Base-by-base conservation (phyloP, 164 flowering plant species). In the Piper longum region DNA sequence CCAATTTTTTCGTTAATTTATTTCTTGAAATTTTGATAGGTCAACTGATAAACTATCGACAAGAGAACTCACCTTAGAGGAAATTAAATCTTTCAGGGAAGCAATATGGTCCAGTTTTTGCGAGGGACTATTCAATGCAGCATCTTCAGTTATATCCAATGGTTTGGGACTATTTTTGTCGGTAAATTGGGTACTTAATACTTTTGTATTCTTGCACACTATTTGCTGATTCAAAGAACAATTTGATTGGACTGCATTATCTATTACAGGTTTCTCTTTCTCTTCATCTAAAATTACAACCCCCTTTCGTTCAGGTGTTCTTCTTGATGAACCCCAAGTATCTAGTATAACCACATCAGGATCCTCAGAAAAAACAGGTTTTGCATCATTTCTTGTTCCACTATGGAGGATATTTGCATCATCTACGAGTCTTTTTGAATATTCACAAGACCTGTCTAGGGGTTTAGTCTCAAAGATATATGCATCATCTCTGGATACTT, bases 221-320 rank as follows among this genome's bases (percentile, higher is more conserved):
- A 36, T 63, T 55, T 65, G 59, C 41, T 39, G 64, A 67, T 61
- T 71, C 62, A 65, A 62, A 36, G 42, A 17, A 62, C 1, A 3
- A 8, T 51, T 68, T 8, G 77, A 69, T 41, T 14, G 16, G 52
- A 52, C 62, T 19, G 52, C 60, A 60, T 63, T 60, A 43, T 44
- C 57, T 13, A 67, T 48, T 9, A 43, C 57, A 4, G 75, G 62
- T 66, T 69, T 64, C 60, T 86, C 89, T 14, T 55, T 60, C 65
- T 89, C 96, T 68, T 87, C 95, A 77, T 89, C 95, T 4, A 93
- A 86, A 71, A 89, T 78, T 72, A 81, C 67, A 72, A 86, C 73
- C n/a, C 78, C 41, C 65, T 61, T 56, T 18, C 67, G 62, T 60
- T 13, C 60, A 39, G 67, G 62, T 57, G 18, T 61, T 16, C 45